These are phyloP conservation scores for Cytospora piceicola DNA, from an alignment of 2,329 filamentous ascomycete species.

Conservation along the genomic window DNA sequence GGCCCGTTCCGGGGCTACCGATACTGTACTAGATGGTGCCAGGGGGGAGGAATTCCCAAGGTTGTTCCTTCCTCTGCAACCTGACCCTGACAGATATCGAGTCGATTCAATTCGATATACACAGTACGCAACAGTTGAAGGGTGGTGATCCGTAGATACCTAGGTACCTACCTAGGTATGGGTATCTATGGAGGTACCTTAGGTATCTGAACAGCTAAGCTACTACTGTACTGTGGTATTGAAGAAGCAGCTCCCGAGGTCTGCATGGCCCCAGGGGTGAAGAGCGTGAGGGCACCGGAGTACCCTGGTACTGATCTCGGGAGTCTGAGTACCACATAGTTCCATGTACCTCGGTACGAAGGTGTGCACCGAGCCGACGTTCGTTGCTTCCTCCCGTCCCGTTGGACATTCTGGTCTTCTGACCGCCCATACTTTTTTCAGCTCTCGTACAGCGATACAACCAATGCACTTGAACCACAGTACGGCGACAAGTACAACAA, in stretches of 20 bases:
- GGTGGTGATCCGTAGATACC: not conserved
- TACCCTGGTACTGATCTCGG: too few species aligned
- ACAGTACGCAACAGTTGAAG: too few species aligned
- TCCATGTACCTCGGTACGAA: not conserved
- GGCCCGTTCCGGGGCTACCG: constrained; percentile 1
- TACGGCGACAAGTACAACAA: too few species aligned
- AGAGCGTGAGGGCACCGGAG: too few species aligned
- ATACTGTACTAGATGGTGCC: too few species aligned
- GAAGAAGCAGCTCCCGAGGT: too few species aligned
- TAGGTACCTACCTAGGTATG: not conserved
- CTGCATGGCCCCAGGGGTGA: too few species aligned
- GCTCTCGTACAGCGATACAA: not conserved
- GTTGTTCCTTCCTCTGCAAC: too few species aligned
- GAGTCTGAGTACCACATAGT: not conserved
- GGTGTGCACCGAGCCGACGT: not conserved
- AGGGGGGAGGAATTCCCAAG: too few species aligned
- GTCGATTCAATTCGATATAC: not conserved
- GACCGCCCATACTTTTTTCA: not conserved
- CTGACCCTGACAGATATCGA: not conserved
- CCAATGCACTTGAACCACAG: not conserved
- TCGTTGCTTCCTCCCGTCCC: not conserved
- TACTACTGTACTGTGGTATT: too few species aligned
- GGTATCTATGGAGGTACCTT: too few species aligned
- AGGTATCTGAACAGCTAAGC: not conserved
- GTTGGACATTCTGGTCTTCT: not conserved